These are phyloP conservation scores for Neurospora terricola DNA, from an alignment of 495 filamentous ascomycete genomes.

Conservation along the genomic window DNA sequence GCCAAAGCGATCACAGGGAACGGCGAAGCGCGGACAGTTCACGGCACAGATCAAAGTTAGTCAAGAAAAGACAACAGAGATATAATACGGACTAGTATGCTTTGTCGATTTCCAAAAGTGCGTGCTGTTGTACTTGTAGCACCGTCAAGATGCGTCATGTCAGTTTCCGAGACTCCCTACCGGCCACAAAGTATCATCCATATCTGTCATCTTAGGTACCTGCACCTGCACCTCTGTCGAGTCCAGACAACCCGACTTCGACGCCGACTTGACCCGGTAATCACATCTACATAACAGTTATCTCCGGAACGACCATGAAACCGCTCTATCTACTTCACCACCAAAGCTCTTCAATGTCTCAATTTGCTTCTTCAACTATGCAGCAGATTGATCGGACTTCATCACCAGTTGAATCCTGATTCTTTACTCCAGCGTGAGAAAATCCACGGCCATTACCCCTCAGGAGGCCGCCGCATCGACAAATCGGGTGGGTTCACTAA, in stretches of 20 bases:
- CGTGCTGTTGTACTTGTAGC: not conserved
- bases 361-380: not conserved
- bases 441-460: not conserved
- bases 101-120: not conserved
- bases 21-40: not conserved
- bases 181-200: not conserved
- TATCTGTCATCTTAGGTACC: not conserved
- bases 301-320: not conserved
- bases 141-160: not conserved
- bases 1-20: not conserved
- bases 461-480: conserved; percentile 5
- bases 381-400: not conserved
- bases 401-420: not conserved
- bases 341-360: not conserved
- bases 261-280: not conserved
- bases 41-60: not conserved
- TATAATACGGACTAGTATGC: not conserved
- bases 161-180: not conserved
- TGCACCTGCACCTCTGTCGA: not conserved
- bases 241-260: not conserved
- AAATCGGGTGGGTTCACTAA: not conserved
- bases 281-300: not conserved
- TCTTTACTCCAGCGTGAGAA: not conserved
- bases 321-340: not conserved
- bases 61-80: not conserved